Evolutionary conservation across 139 green algal species (phyloP), one percentile per base, ranked within the genome.

Genomic region (Pseudopediastrum boryanum): DNA sequence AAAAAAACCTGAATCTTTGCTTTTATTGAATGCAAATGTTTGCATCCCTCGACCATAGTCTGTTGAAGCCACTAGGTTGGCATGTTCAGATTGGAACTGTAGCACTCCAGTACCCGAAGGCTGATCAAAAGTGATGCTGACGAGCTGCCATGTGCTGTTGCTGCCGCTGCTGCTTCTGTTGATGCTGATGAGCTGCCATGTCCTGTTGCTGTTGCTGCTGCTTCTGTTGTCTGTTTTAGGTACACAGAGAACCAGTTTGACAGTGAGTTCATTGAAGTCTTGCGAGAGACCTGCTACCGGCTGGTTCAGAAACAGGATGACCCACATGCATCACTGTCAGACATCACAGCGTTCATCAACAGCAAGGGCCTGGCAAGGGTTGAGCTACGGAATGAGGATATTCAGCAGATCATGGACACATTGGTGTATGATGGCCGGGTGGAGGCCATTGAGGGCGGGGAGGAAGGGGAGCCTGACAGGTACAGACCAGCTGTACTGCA

Each of bases 161-260:
- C n/a, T n/a, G n/a, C n/a, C n/a, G n/a, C n/a, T n/a, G n/a, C 35
- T 78, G 27, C 48, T 7, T 3, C 8, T 69, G 72, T n/a, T n/a
- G n/a, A 4, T n/a, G 61, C 64, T 43, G 43, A 58, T 13, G 5
- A 25, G 75, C 61, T 52, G 19, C 41, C 25, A 33, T 48, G 25
- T 68, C 42, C n/a, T n/a, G n/a, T n/a, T n/a, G n/a, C n/a, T n/a
- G n/a, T n/a, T n/a, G n/a, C n/a, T 73, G 38, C 64, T 46, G 19
- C 29, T 21, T 56, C n/a, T 73, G 38, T 71, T 46, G 19, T 39
- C 9, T 56, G 43, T 61, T 38, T 42, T 79, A 95, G 91, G 95
- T 99, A 98, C 86, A 96, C 93, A 1, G 88, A 95, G 25, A 88
- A 97, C 42, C 86, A 96, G 71, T 94, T 96, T 70, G 96, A 99